Conservation (phyloP, 108 stramenopile species). For the Nitzschia sp. region DNA sequence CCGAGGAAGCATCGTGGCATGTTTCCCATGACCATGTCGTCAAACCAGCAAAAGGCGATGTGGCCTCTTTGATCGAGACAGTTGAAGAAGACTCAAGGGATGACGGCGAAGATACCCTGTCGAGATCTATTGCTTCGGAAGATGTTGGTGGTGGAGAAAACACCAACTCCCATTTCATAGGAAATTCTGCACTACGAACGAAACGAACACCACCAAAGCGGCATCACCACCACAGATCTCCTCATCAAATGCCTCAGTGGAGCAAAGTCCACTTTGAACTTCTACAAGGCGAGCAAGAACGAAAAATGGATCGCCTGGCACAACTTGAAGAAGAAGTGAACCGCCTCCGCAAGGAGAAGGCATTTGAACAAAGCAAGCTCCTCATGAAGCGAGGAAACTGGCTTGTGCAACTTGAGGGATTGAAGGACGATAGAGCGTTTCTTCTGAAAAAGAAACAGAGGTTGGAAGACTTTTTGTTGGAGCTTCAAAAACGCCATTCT, state of each 20-base stretch:
- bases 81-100: no score
- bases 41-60: no score
- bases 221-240: neutral
- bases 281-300: neutral
- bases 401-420: constrained; percentile 9
- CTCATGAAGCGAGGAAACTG: constrained; percentile 9
- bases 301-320: neutral
- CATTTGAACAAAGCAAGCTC: constrained; percentile 15
- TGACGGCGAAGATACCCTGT: no score
- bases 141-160: no score
- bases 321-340: constrained; percentile 1
- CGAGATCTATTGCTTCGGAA: no score
- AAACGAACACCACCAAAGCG: no score
- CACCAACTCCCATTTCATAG: no score
- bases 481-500: no score
- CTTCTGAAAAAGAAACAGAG: constrained; percentile 5
- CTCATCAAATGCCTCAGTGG: neutral
- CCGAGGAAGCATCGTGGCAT: no score
- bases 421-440: constrained; percentile 2
- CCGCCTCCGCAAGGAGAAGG: constrained; percentile 3
- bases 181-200: no score
- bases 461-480: neutral
- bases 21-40: no score
- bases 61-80: no score
- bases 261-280: neutral